Conservation (phyloP, 345 rosid species). For the Eucalyptus dawsonii region DNA sequence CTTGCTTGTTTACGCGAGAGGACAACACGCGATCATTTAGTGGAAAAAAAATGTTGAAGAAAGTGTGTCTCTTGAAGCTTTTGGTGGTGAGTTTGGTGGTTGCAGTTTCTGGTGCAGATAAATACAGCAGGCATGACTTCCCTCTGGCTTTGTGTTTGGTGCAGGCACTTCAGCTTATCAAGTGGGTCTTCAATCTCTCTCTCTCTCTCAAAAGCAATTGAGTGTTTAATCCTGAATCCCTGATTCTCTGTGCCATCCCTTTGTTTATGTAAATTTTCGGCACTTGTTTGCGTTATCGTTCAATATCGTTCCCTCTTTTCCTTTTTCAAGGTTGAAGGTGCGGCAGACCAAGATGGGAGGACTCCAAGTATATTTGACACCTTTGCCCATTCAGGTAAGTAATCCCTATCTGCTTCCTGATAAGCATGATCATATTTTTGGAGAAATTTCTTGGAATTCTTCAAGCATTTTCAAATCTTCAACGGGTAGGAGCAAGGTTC, state of each 20-base stretch:
- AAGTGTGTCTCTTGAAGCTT: background rate
- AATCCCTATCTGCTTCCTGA: background rate
- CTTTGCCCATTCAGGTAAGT: slow-evolving; percentile 13
- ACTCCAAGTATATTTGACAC: slow-evolving; percentile 33
- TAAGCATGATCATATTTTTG: background rate
- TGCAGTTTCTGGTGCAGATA: background rate
- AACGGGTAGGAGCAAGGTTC: background rate
- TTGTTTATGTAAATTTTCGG: background rate
- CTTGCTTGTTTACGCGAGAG: background rate
- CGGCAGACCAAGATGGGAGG: slow-evolving; percentile 35
- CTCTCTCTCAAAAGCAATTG: background rate
- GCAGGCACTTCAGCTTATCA: slow-evolving; percentile 16
- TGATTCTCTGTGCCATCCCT: background rate
- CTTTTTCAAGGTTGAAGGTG: slow-evolving; percentile 29
- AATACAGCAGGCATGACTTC: slow-evolving; percentile 5
- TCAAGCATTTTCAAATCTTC: background rate
- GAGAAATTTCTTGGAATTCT: background rate
- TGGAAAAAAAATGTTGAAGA: background rate
- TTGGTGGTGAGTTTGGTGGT: background rate
- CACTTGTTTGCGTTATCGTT: background rate
- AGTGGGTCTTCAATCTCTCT: background rate
- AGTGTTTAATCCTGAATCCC: background rate
- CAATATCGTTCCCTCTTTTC: background rate
- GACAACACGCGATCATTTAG: background rate
- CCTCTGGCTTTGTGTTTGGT: slow-evolving; percentile 10